Evolutionary conservation across 257 asterid species (phyloP).

Genomic region (Nicotiana undulata): DNA sequence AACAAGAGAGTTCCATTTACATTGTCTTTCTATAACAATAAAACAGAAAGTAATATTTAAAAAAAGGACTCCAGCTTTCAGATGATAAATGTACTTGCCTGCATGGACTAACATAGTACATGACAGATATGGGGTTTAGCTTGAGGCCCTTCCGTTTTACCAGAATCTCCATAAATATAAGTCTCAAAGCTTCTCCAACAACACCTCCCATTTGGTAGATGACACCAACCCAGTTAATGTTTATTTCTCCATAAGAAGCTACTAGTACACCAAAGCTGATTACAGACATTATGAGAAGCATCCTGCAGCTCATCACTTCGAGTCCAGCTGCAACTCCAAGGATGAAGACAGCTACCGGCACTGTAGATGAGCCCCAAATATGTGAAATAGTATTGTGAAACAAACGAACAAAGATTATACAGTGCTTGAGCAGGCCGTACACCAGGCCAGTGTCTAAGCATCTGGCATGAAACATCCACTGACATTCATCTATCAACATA

Average conservation of each 20-base stretch:
- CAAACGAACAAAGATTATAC: neutral
- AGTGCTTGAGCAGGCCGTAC: neutral
- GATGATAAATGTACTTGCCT: constrained; percentile 13
- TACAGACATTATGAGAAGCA: constrained; percentile 96
- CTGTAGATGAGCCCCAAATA: constrained; percentile 37
- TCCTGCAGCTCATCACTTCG: constrained; percentile 82
- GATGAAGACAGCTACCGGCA: constrained; percentile 97
- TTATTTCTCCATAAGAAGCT: constrained; percentile 92
- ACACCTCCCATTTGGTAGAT: constrained; percentile 91
- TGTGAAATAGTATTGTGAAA: neutral
- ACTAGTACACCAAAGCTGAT: constrained; percentile 91
- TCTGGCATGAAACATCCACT: neutral
- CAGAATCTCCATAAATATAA: constrained; percentile 18
- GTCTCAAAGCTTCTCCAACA: constrained; percentile 18
- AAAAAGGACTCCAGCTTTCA: neutral
- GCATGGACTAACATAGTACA: constrained; percentile 67
- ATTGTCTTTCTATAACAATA: neutral
- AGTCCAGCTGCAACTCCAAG: constrained; percentile 97
- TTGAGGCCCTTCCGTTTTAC: constrained; percentile 17
- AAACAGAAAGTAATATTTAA: neutral
- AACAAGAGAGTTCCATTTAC: constrained; percentile 6
- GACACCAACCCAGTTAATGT: constrained; percentile 89
- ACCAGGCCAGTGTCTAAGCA: neutral
- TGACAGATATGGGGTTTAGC: constrained; percentile 22
- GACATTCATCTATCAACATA: neutral